phyloP scores from a whole-genome alignment of 2,329 filamentous ascomycete species.

The Alternaria hordeiaustralica region DNA sequence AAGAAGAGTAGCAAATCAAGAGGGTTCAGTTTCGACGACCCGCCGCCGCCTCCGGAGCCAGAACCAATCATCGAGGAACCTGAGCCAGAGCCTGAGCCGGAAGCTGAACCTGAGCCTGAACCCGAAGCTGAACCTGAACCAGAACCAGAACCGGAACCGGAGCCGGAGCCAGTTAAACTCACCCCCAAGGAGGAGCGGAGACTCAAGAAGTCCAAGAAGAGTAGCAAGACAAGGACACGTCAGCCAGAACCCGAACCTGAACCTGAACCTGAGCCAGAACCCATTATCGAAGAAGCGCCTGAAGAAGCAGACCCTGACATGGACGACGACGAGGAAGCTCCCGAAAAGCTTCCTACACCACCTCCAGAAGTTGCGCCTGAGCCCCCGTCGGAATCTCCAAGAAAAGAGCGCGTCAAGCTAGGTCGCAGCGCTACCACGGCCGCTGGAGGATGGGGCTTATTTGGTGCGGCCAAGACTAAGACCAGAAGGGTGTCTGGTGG shows the following conservation, averaged over 20 bases:
- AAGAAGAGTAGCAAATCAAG: constrained; percentile 52
- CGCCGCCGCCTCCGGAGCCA: constrained; percentile 32
- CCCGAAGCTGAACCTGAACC: constrained; percentile 40
- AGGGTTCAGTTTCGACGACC: constrained; percentile 62
- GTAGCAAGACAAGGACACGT: constrained; percentile 34
- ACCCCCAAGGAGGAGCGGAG: constrained; percentile 6
- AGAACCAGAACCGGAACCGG: constrained; percentile 34
- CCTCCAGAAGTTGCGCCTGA: constrained; percentile 50
- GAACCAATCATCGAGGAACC: constrained; percentile 17
- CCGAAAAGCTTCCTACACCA: constrained; percentile 56
- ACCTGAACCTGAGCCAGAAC: constrained; percentile 20
- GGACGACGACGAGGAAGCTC: constrained; percentile 35
- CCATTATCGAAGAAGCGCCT: constrained; percentile 25
- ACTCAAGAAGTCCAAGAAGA: constrained; percentile 37
- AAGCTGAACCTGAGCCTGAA: constrained; percentile 8
- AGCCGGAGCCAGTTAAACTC: constrained; percentile 18
- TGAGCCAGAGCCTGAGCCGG: constrained; percentile 31
- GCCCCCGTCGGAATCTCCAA: constrained; percentile 57
- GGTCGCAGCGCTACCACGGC: constrained; percentile 69
- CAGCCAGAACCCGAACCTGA: constrained; percentile 17
- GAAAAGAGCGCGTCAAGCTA: constrained; percentile 79
- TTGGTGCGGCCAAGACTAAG: constrained; percentile 55
- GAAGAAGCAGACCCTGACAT: constrained; percentile 34
- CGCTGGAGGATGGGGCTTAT: constrained; percentile 74
- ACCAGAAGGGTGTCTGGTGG: constrained; percentile 41